Base-by-base conservation (phyloP, 2,329 filamentous ascomycete genomes). In the Colletotrichum tropicicola region DNA sequence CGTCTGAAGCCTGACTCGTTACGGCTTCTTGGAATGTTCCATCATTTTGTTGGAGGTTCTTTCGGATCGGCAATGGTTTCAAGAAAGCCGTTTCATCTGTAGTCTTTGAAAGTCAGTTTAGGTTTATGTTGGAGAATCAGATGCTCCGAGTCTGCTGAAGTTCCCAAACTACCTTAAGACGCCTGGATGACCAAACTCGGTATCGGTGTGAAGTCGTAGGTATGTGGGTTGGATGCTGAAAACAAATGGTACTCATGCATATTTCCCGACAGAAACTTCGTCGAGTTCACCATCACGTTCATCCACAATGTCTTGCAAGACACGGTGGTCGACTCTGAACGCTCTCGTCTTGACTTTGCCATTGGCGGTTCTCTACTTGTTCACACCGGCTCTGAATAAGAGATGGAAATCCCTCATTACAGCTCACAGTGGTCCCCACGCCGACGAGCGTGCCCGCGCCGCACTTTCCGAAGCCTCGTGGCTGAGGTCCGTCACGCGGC, bases 381-480 rank as follows among this genome's bases (percentile, higher is more conserved):
- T 48, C 3, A 48, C 43, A 0, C 30, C 54, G 12, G n/a, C 1
- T 2, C n/a, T 57, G 2, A 48, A 41, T 6, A 21, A 15, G 3
- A 6, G 19, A 41, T 57, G 54, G 54, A 48, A 19, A 10, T 7
- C 17, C 0, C 45, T 35, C 1, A 3, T 25, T 1, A 6, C 43
- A 1, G 23, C 1, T 9, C 10, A 27, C 3, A 13, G 41, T 21
- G 30, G 28, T 39, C 43, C 6, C 30, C 13, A 48, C 10, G 43
- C 43, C 9, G 43, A 27, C 21, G 54, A 48, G 1, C 43, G 37
- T 1, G 30, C 54, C 10, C 43, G 54, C 15, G 54, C 54, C 6
- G 54, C 54, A 7, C 5, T 39, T 17, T 57, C 54, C 6, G 54
- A 57, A 15, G 32, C 54, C n/a, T 57, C 54, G n/a, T 57, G 54